Base-by-base conservation (phyloP, 2,329 filamentous ascomycete species). In the Sporothrix protearum region DNA sequence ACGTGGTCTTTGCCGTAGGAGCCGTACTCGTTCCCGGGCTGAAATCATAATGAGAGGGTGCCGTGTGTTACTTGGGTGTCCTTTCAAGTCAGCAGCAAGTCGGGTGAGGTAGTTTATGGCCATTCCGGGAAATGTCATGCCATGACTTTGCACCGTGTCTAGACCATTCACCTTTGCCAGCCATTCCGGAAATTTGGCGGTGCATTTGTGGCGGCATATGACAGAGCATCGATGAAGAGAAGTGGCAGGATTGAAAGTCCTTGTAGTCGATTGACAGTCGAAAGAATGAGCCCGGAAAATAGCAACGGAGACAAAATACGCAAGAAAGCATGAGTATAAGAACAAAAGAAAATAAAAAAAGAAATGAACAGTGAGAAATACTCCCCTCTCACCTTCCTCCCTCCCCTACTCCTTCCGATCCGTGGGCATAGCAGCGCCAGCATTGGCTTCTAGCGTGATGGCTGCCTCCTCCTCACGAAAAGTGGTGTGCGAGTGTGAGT, bases 41-140 rank as follows among this genome's bases (percentile, higher is more conserved):
- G 93, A 53, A 53, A 92, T 85, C 1, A 95, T 81, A 72, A 96
- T 92, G 6, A 96, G 85, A 0, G 92, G 92, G 0, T 93, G 0
- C 91, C 92, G 69, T 94, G 92, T 0, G 92, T 95, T 76, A 96
- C 94, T 76, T 96, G 92, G 0, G 87, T 88, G 70, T 89, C 87
- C 3, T 92, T 92, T 90, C 75, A 96, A 90, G 14, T 89, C 88
- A 19, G 83, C 83, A 28, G 86, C 87, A 63, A 94, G 85, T 12
- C 88, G 83, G 8, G 83, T 79, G 73, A 88, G 85, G 75, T 93
- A 92, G 74, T 85, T 87, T 70, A 30, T 61, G 0, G 68, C 94
- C 0, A 91, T 86, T 33, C 86, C 82, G 3, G 93, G 80, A 74
- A 86, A 95, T 6, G 85, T 87, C 0, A 85, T 80, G 25, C 87